phyloP scores from a whole-genome alignment of 352 stramenopile genomes.

The Globisporangium paddicum region DNA sequence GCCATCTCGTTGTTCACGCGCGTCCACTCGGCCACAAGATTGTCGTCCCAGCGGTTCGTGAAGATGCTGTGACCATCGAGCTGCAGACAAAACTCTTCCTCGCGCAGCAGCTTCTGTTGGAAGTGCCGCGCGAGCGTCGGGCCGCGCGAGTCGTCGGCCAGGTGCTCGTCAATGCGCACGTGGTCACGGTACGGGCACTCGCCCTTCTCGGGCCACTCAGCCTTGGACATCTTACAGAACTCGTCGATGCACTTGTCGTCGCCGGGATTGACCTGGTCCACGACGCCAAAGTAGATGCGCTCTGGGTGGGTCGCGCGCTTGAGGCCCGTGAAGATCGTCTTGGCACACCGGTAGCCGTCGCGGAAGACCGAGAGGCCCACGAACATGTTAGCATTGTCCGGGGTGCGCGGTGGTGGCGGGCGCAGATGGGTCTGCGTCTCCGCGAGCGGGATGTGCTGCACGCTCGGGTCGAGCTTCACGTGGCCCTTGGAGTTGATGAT shows the following conservation, averaged over 20 bases:
- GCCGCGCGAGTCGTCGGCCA: constrained; percentile 65
- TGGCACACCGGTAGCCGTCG: constrained; percentile 73
- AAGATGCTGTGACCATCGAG: constrained; percentile 85
- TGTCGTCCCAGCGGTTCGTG: constrained; percentile 78
- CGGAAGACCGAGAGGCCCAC: constrained; percentile 80
- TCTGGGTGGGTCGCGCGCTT: constrained; percentile 66
- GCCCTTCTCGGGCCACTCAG: constrained; percentile 57
- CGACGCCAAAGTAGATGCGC: constrained; percentile 72
- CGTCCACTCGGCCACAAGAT: constrained; percentile 69
- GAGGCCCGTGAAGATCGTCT: constrained; percentile 77
- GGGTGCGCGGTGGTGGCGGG: constrained; percentile 50
- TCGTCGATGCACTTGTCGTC: constrained; percentile 70
- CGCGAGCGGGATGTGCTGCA: constrained; percentile 69
- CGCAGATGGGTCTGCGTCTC: constrained; percentile 29
- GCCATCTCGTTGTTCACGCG: constrained; percentile 81
- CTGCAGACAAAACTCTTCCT: constrained; percentile 84
- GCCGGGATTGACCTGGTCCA: constrained; percentile 75
- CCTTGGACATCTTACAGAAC: constrained; percentile 72
- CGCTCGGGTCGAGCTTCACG: constrained; percentile 57
- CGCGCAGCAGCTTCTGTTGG: constrained; percentile 69
- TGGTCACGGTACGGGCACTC: constrained; percentile 66
- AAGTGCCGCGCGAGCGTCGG: constrained; percentile 75
- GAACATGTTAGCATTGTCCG: constrained; percentile 55
- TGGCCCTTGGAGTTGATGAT: constrained; percentile 55
- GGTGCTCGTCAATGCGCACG: constrained; percentile 63